Percentiles rank a stretch among this genome's conserved stretches.
phyloP scores from a whole-genome alignment of 305 asterid species.

The Fraxinus dipetala region DNA sequence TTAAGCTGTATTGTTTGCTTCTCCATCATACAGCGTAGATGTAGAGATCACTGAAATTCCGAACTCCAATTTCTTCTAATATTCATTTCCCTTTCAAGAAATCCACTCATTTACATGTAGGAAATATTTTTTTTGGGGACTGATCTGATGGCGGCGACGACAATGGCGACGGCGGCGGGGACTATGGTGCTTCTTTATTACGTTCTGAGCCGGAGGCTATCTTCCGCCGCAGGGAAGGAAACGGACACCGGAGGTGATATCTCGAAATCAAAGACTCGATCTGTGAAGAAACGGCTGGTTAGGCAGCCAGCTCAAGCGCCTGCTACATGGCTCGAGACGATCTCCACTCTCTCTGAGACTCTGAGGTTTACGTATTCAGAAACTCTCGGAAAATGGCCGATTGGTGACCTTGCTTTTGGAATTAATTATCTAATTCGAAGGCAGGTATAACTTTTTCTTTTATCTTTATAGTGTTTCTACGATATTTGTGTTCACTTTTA shows the following conservation, averaged over 20 bases:
- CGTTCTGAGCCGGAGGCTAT: constrained; percentile 54
- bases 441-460: not conserved
- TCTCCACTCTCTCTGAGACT: constrained; percentile 67
- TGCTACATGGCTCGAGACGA: constrained; percentile 88
- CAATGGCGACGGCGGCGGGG: constrained; percentile 87
- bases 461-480: not conserved
- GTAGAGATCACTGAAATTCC: not conserved
- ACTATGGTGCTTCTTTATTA: constrained; percentile 67
- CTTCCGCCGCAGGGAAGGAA: constrained; percentile 30
- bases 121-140: not conserved
- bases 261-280: constrained; percentile 53
- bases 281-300: constrained; percentile 52
- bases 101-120: not conserved
- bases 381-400: constrained; percentile 91
- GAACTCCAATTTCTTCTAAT: not conserved
- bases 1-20: too few species aligned
- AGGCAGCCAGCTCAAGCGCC: constrained; percentile 91
- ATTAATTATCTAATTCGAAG: constrained; percentile 34
- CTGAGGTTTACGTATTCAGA: constrained; percentile 78
- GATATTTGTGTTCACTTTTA: not conserved
- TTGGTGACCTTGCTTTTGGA: constrained; percentile 78
- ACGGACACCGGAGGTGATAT: constrained; percentile 46
- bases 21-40: too few species aligned
- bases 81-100: not conserved
- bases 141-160: constrained; percentile 65